phyloP scores from a whole-genome alignment of 495 filamentous ascomycete species.

The Aspergillus nidulans region DNA sequence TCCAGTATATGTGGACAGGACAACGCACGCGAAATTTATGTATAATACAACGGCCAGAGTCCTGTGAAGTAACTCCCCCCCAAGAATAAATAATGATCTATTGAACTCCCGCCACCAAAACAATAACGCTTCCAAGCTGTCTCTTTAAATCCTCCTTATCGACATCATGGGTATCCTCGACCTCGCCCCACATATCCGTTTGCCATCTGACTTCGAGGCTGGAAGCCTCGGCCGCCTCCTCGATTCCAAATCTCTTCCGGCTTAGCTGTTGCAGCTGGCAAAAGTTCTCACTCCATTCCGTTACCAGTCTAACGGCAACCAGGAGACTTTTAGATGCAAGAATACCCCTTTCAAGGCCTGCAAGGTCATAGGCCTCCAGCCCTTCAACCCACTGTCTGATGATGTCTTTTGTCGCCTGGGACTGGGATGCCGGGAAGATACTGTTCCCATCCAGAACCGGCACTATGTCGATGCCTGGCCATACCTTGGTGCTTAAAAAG shows the following conservation, averaged over 20 bases:
- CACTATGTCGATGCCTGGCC: slow-evolving; percentile 75
- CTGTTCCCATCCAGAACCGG: slow-evolving; percentile 68
- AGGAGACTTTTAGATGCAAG: slow-evolving; percentile 84
- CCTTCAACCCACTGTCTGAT: slow-evolving; percentile 74
- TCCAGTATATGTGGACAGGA: too few relatives aligned
- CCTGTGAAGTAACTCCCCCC: not conserved
- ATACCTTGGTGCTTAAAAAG: slow-evolving; percentile 68
- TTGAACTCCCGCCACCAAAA: slow-evolving; percentile 62
- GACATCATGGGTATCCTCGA: slow-evolving; percentile 98
- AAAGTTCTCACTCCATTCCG: slow-evolving; percentile 83
- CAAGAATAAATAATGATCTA: not conserved
- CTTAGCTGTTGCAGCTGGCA: slow-evolving; percentile 32
- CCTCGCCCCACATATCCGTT: slow-evolving; percentile 87
- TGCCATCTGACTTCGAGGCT: slow-evolving; percentile 89
- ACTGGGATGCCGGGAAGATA: slow-evolving; percentile 69
- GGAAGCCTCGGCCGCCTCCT: slow-evolving; percentile 68
- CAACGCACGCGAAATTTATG: too few relatives aligned
- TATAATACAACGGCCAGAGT: not conserved
- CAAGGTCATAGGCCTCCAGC: slow-evolving; percentile 71
- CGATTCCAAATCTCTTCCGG: slow-evolving; percentile 42
- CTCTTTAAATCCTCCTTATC: slow-evolving; percentile 85
- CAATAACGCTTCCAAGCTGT: slow-evolving; percentile 80
- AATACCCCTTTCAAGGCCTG: slow-evolving; percentile 76
- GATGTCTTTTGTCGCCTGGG: slow-evolving; percentile 65
- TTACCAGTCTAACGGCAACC: slow-evolving; percentile 68